Percentiles rank a stretch among this genome's conserved stretches.
Evolutionary conservation across 139 green algal species (phyloP).

Genomic region (Chlamydomonas sp.): DNA sequence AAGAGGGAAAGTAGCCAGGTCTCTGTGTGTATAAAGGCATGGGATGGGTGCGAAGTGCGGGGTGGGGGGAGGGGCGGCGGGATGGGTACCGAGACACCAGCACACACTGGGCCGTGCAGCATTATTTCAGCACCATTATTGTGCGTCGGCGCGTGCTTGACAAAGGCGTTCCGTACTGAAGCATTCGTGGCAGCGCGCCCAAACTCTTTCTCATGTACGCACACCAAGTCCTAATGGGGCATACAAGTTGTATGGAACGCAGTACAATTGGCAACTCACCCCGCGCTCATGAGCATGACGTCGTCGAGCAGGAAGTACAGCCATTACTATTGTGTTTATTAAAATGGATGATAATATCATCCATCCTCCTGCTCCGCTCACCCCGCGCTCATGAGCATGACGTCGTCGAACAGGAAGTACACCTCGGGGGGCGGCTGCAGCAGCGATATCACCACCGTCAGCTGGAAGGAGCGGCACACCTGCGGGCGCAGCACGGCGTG

Average conservation of each 20-base stretch:
- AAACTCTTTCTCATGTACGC: too few relatives aligned
- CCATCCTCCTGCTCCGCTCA: slow-evolving; percentile 2
- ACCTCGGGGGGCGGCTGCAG: slow-evolving; percentile 90
- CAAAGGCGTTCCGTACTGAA: background rate
- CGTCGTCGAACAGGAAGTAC: slow-evolving; percentile 75
- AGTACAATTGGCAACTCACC: slow-evolving; percentile 38
- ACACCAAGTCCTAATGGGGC: too few relatives aligned
- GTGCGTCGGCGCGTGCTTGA: background rate
- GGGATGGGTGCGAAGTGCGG: background rate
- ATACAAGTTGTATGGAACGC: too few relatives aligned
- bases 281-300: slow-evolving; percentile 67
- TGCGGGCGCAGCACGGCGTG: background rate
- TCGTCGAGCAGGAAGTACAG: slow-evolving; percentile 72
- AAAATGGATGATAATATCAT: background rate
- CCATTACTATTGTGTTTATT: slow-evolving; percentile 33
- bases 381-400: slow-evolving; percentile 70
- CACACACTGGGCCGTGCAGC: background rate
- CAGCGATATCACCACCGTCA: slow-evolving; percentile 75
- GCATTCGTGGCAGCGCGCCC: background rate
- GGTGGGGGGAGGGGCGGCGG: too few relatives aligned
- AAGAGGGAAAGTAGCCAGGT: background rate
- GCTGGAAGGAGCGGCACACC: background rate
- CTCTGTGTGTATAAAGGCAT: background rate
- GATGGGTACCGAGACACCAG: background rate
- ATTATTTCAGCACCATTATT: too few relatives aligned